Evolutionary conservation across 1,139 yeast species (phyloP), one percentile per base, ranked within the genome.

Genomic region (Candida labiduridarum): DNA sequence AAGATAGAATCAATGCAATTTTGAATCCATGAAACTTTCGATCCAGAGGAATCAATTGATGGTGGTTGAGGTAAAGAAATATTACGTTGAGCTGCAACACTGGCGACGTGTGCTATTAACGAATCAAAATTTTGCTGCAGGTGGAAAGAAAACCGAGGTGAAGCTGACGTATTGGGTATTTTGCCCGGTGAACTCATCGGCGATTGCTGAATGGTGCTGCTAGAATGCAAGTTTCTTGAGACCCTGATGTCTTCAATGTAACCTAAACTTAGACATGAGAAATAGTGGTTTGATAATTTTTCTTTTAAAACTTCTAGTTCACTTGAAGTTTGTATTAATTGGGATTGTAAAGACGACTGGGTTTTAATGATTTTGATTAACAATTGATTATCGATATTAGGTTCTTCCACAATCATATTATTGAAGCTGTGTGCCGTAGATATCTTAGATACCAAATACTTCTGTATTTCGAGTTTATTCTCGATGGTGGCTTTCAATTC

Each of bases 11-110:
- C 80, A 15, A 83, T 73, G 59, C 87, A 83, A 27, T 66, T 62
- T 52, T 76, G 77, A n/a, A 83, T 76, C 88, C 88, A 83, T 41
- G 66, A 58, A 2, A 74, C 65, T 48, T 75, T 69, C 2, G 74
- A 64, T 12, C 67, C 70, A 11, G 67, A 53, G 3, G 68, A 59
- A 19, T 69, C 69, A 41, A 66, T 57, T 10, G 63, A 22, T 10
- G 66, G 57, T 10, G 75, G 69, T 19, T 69, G 62, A 0, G 88
- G 87, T 35, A 84, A 64, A 1, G 67, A 54, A 2, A 83, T 67
- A 55, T 71, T 72, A 50, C 74, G 69, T 54, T 80, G 83, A 4
- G 79, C 85, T 0, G 87, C 83, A 9, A 74, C 61, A 0, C 84
- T 76, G 9, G 81, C 84, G 19, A 84, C 69, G 51, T 80, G 79